Evolutionary conservation across 2,329 filamentous ascomycete species (phyloP), one percentile per base, ranked within the genome.

Genomic region (Hymenotorrendiella dingleyae): DNA sequence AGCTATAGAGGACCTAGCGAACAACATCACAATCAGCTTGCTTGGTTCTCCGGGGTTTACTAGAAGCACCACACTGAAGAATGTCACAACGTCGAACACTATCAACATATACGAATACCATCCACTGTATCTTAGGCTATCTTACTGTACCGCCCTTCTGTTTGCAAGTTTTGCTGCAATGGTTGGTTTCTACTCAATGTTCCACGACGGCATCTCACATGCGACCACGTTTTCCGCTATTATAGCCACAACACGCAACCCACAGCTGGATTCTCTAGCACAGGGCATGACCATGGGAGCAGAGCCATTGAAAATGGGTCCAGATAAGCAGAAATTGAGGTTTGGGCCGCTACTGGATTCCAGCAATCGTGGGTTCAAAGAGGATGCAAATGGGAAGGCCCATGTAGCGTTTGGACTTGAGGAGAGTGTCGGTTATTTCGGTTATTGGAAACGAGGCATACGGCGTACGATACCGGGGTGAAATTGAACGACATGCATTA

Each of bases 11-110:
- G 53, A 55, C 27, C 34, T 56, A 1, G 41, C 47, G 11, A 48
- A 50, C 19, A 56, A 56, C 9, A 50, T 57, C 22, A 54, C 48
- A n/a, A 54, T 57, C n/a, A 46, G 43, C 34, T 43, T 53, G 42
- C 40, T 53, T 12, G 40, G 37, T 27, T 27, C 21, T 10, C 21
- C 23, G n/a, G n/a, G n/a, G n/a, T n/a, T n/a, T n/a, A 36, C 23
- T 8, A n/a, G 4, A 38, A 20, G 21, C 30, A 33, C 17, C 17
- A 33, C 8, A 33, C 30, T 4, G 3, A 21, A 21, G 10, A 10
- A 19, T 5, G 30, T 33, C 3, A 4, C 16, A 10, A 19, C 30
- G 7, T 33, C 17, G 17, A 16, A 24, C 16, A 17, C 24, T 4
- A 23, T 11, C 19, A 29, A 38, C 24, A n/a, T 38, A 16, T 29